These are phyloP conservation scores for Cicer chorassanicum DNA, from an alignment of 306 rosid genomes.

Conservation along the genomic window DNA sequence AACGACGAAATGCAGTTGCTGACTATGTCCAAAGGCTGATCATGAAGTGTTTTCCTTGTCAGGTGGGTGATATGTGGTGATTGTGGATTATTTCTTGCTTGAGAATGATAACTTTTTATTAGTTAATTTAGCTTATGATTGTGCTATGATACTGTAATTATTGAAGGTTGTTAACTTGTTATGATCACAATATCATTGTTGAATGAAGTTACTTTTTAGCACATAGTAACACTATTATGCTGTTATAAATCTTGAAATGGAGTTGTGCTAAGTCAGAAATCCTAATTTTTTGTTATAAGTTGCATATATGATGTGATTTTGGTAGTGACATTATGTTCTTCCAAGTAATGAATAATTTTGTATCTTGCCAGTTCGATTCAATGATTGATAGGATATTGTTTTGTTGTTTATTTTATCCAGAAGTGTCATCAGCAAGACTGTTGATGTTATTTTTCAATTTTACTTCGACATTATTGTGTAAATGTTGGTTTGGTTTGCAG, in stretches of 20 bases:
- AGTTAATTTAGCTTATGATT: neutral
- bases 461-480: constrained; percentile 9
- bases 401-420: constrained; percentile 29
- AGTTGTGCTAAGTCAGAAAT: constrained; percentile 17
- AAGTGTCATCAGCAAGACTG: neutral
- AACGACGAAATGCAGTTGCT: constrained; percentile 80
- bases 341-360: constrained; percentile 3
- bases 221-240: neutral
- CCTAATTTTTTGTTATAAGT: constrained; percentile 20
- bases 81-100: constrained; percentile 13
- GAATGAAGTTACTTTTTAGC: neutral
- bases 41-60: constrained; percentile 82
- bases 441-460: constrained; percentile 2
- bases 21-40: constrained; percentile 82
- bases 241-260: constrained; percentile 7
- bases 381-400: neutral
- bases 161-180: constrained; percentile 16
- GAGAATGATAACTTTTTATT: constrained; percentile 13
- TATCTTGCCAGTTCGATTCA: constrained; percentile 13
- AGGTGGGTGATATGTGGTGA: constrained; percentile 61
- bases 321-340: constrained; percentile 27
- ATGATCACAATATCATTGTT: constrained; percentile 9
- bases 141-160: constrained; percentile 3
- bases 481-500: constrained; percentile 54
- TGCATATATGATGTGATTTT: constrained; percentile 23